Conservation (phyloP, 2,329 filamentous ascomycete genomes). For the Apiospora rasikravindrae region DNA sequence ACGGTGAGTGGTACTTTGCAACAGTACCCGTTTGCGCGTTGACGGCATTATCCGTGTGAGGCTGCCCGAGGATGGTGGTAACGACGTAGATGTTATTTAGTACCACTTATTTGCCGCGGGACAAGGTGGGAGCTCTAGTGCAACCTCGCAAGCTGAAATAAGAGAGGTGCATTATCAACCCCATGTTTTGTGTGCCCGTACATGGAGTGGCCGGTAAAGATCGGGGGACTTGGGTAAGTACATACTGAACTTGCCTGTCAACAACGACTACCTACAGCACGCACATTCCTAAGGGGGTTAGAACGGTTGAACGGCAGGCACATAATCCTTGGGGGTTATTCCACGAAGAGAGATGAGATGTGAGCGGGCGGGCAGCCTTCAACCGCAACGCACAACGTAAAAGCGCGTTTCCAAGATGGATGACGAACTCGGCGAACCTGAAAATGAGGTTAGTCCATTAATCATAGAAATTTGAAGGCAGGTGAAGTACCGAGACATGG, state of each 20-base stretch:
- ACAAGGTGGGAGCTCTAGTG: neutral
- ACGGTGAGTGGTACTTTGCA: neutral
- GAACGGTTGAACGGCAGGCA: neutral
- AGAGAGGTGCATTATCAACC: conserved; percentile 9
- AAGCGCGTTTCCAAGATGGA: neutral
- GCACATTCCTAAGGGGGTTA: conserved; percentile 9
- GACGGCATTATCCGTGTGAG: conserved; percentile 9
- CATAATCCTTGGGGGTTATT: neutral
- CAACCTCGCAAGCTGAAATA: conserved; percentile 1
- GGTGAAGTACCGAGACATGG: neutral
- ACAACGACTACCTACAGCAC: too few relatives aligned
- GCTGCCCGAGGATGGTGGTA: neutral
- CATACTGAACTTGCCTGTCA: neutral
- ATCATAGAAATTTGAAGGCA: too few relatives aligned
- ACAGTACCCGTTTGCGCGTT: neutral
- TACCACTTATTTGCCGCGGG: conserved; percentile 1
- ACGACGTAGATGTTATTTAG: neutral
- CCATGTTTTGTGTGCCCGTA: neutral
- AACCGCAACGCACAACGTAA: neutral
- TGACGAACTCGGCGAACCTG: neutral
- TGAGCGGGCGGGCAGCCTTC: neutral
- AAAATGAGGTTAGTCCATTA: too few relatives aligned
- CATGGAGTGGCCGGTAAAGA: neutral
- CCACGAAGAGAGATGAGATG: neutral
- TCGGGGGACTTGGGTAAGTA: neutral